Base-by-base conservation (phyloP, 2,329 filamentous ascomycete species). In the Periconia macrospinosa region DNA sequence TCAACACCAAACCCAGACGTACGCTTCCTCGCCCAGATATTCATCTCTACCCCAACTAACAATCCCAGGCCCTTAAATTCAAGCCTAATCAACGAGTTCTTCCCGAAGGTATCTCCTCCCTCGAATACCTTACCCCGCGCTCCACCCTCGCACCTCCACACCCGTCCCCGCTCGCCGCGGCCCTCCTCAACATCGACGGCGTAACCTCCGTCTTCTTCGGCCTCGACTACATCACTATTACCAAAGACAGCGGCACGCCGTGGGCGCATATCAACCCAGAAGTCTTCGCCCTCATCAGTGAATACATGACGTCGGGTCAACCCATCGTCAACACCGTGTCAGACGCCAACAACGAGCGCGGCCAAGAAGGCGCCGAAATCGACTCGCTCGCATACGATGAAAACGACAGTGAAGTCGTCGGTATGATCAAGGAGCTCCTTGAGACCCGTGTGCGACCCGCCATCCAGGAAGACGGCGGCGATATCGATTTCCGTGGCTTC, bases 371-470 rank as follows among this genome's bases (percentile, higher is more conserved):
- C 47, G 73, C 65, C 14, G 79, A 79, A 57, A 83, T 84, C 56
- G 91, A 96, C 66, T 89, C 85, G 55, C 79, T 96, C 48, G 85
- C 85, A 19, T 96, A 93, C 73, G 87, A 93, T 65, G 92, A 96
- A 70, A 88, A 95, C 58, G 94, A 99, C 72, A 88, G 87, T 61
- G 94, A 99, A 76, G 91, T 97, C 11, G 89, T 99, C 9, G 89
- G 91, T 54, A 97, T 97, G 94, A 97, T 99, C 77, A 96, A 97
- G 79, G 94, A 99, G 77, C 79, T 99, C 30, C 81, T 99, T 35
- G 94, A 99, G 76, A 99, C 94, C 23, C 83, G 94, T 57, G 96
- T 99, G 68, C 84, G 94, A 42, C 94, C 94, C 0, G 90, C 93
- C 1, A 99, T 99, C 58, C 94, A 97, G 74, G 94, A 97, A 73